Percentiles rank a stretch among this genome's conserved stretches.
phyloP scores from a whole-genome alignment of 805 yeast genomes.

The Suhomyces canberraensis region DNA sequence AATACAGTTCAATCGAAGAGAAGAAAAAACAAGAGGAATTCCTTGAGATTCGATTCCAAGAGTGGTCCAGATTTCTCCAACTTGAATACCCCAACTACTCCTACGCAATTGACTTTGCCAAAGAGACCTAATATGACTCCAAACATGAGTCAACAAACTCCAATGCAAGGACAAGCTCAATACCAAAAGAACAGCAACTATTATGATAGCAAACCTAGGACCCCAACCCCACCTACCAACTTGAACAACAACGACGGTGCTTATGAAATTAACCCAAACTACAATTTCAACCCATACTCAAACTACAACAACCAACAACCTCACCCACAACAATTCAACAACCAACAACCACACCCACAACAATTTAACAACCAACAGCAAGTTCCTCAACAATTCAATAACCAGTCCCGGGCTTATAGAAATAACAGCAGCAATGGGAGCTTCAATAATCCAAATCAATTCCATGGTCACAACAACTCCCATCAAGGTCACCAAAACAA shows the following conservation, averaged over 20 bases:
- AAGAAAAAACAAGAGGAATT: slow-evolving; percentile 34
- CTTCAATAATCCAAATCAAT: slow-evolving; percentile 3
- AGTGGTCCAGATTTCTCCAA: slow-evolving; percentile 16
- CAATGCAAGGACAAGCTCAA: slow-evolving; percentile 1
- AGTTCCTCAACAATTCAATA: slow-evolving; percentile 5
- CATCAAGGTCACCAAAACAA: slow-evolving; percentile 8
- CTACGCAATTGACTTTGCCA: slow-evolving; percentile 17
- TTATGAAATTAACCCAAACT: slow-evolving; percentile 9
- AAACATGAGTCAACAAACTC: background rate
- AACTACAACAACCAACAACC: slow-evolving; percentile 1
- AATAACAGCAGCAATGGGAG: slow-evolving; percentile 3
- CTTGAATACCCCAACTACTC: slow-evolving; percentile 17
- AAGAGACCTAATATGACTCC: slow-evolving; percentile 15
- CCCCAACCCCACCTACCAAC: slow-evolving; percentile 27
- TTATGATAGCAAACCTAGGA: slow-evolving; percentile 14
- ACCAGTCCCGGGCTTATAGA: slow-evolving; percentile 6
- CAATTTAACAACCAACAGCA: slow-evolving; percentile 5
- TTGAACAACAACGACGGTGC: slow-evolving; percentile 5
- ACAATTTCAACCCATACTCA: slow-evolving; percentile 6
- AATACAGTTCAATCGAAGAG: slow-evolving; percentile 21
- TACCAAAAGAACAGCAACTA: slow-evolving; percentile 7
- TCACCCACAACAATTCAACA: slow-evolving; percentile 3
- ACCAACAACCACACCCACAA: slow-evolving; percentile 5
- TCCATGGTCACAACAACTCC: slow-evolving; percentile 5
- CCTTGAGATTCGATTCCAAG: slow-evolving; percentile 27